Percentiles rank a stretch among this genome's conserved stretches.
phyloP scores from a whole-genome alignment of 371 early-diverging fungal genomes.

The Mortierella sp. region DNA sequence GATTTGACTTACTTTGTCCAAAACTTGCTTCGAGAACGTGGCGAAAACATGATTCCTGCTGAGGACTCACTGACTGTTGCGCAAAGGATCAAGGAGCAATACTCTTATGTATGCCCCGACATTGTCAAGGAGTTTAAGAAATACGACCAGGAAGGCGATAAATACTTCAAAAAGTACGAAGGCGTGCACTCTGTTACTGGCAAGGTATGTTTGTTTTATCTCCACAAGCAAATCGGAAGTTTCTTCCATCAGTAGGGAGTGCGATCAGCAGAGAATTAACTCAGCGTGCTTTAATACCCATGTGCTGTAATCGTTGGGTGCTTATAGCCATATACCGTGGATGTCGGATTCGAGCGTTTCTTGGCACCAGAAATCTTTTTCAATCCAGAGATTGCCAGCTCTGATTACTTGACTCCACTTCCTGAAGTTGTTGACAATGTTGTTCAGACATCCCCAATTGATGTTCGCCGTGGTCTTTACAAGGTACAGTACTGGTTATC shows the following conservation, averaged over 20 bases:
- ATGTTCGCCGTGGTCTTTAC: slow-evolving; percentile 96
- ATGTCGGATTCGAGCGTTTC: slow-evolving; percentile 98
- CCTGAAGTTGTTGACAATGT: slow-evolving; percentile 96
- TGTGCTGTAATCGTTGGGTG: neutral
- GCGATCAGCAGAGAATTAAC: neutral
- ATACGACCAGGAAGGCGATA: slow-evolving; percentile 90
- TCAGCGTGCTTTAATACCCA: neutral
- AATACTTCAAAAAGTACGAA: slow-evolving; percentile 89
- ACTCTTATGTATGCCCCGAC: slow-evolving; percentile 96
- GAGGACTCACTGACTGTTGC: slow-evolving; percentile 96
- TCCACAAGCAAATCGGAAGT: neutral
- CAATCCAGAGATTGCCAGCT: slow-evolving; percentile 96
- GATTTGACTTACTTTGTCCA: slow-evolving; percentile 98
- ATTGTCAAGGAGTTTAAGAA: slow-evolving; percentile 97
- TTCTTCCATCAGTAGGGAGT: neutral
- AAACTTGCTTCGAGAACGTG: slow-evolving; percentile 95
- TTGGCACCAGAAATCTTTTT: slow-evolving; percentile 98
- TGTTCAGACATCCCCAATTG: slow-evolving; percentile 97
- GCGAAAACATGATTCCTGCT: slow-evolving; percentile 94
- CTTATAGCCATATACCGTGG: slow-evolving; percentile 84
- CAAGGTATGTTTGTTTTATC: slow-evolving; percentile 65
- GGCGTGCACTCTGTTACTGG: slow-evolving; percentile 89
- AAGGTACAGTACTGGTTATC: slow-evolving; percentile 64
- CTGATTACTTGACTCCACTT: slow-evolving; percentile 96
- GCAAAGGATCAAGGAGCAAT: slow-evolving; percentile 95